These are phyloP conservation scores for Tetrahymena thermophila DNA, from an alignment of 73 alveolate genomes.

Conservation along the genomic window DNA sequence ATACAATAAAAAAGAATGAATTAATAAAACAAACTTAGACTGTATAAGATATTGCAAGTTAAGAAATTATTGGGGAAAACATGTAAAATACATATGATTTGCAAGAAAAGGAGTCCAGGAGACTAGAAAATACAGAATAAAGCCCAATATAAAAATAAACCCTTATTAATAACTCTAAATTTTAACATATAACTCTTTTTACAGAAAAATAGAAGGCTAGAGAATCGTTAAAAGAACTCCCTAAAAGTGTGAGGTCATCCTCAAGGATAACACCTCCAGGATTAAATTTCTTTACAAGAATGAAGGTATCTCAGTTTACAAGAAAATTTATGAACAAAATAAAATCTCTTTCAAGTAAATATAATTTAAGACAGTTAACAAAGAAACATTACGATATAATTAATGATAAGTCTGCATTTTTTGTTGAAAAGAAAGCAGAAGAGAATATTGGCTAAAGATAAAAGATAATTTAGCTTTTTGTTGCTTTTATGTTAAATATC, in stretches of 20 bases:
- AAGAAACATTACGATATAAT: not conserved
- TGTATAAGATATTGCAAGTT: not conserved
- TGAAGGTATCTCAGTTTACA: not conserved
- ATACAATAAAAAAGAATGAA: not conserved
- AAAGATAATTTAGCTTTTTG: not conserved
- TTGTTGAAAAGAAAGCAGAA: not conserved
- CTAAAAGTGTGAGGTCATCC: not conserved
- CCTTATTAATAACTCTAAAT: not conserved
- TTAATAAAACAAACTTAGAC: not conserved
- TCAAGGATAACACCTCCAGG: not conserved
- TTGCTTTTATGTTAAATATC: not conserved
- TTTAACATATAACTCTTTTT: not conserved
- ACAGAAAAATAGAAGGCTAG: not conserved
- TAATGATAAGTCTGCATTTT: not conserved
- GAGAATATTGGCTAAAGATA: not conserved
- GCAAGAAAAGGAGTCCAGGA: not conserved
- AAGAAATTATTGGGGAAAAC: not conserved
- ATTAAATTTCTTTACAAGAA: not conserved
- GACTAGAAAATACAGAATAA: not conserved
- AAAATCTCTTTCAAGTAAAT: not conserved
- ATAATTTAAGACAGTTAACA: not conserved
- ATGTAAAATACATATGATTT: not conserved
- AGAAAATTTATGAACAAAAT: not conserved
- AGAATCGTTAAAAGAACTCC: not conserved
- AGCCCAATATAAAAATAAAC: not conserved